Conservation (phyloP, 257 asterid genomes). For the Scutellaria galericulata region DNA sequence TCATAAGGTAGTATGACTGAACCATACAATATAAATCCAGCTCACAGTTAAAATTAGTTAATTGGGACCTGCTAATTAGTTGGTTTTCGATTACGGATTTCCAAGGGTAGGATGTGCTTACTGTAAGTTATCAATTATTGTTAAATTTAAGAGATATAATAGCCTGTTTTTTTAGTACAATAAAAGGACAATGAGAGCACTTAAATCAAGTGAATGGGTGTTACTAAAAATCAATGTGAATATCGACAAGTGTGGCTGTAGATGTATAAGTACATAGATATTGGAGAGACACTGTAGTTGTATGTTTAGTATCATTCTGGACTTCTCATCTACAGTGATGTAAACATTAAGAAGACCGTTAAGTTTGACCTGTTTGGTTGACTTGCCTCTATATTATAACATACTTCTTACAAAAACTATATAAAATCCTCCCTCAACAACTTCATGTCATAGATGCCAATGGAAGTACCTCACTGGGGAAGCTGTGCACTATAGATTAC, state of each 20-base stretch:
- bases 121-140: not conserved
- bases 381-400: no score
- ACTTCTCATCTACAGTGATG: no score
- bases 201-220: not conserved
- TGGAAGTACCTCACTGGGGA: no score
- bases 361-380: no score
- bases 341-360: no score
- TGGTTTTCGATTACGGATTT: not conserved
- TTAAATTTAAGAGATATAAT: not conserved
- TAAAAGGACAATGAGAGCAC: not conserved
- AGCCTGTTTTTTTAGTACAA: not conserved
- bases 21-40: not conserved
- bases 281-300: no score
- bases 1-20: not conserved
- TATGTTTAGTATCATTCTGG: no score
- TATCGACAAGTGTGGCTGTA: not conserved
- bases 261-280: no score
- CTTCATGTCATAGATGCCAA: no score
- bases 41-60: constrained; percentile 3
- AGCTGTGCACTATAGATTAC: no score
- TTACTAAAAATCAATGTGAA: not conserved
- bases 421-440: no score
- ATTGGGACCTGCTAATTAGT: not conserved
- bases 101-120: not conserved
- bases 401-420: no score